A percentile compares a stretch with the other conserved stretches of the same genome.
Evolutionary conservation across 345 rosid species (phyloP).

Genomic region (Draba incana): DNA sequence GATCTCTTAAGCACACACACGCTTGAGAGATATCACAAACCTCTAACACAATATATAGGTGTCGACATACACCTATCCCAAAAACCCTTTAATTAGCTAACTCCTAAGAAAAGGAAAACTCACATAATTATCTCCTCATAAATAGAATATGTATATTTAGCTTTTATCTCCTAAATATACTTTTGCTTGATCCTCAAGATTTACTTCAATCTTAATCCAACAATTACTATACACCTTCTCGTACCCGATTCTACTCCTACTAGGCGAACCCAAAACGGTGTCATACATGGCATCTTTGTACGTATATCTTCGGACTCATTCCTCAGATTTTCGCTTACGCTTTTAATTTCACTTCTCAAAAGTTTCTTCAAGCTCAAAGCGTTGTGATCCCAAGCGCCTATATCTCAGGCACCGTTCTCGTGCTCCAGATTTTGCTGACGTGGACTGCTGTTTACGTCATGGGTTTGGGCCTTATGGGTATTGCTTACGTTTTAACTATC

Average conservation of each 20-base stretch:
- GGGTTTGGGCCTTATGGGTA: slow-evolving; percentile 61
- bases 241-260: slow-evolving; percentile 55
- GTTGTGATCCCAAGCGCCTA: slow-evolving; percentile 67
- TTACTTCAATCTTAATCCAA: no score
- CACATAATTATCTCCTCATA: no score
- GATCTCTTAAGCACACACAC: no score
- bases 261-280: slow-evolving; percentile 59
- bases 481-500: slow-evolving; percentile 65
- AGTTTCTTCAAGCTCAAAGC: slow-evolving; percentile 71
- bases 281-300: slow-evolving; percentile 61
- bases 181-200: no score
- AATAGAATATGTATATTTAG: no score
- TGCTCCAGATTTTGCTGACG: slow-evolving; percentile 53
- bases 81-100: no score
- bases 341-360: slow-evolving; percentile 70
- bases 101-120: no score
- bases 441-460: slow-evolving; percentile 54
- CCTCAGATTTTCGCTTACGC: slow-evolving; percentile 84
- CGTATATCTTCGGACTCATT: slow-evolving; percentile 73
- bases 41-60: no score
- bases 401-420: slow-evolving; percentile 60
- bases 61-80: no score
- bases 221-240: slow-evolving; percentile 62
- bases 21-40: no score
- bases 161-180: no score